These are phyloP conservation scores for Dactylellina sp. DNA, from an alignment of 2,329 filamentous ascomycete species.

Conservation along the genomic window DNA sequence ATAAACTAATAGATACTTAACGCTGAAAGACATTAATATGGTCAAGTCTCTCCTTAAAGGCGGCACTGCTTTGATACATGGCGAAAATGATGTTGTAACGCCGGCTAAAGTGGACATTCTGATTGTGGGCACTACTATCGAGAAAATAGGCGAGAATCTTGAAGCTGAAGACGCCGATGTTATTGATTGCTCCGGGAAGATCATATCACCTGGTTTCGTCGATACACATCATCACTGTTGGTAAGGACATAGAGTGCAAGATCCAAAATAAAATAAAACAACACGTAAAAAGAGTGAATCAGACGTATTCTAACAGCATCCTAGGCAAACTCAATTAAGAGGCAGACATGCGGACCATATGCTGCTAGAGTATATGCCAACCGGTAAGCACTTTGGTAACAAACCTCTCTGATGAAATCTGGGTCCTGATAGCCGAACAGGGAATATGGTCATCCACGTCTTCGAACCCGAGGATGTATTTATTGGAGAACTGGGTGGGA, in stretches of 20 bases:
- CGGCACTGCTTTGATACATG: slow-evolving; percentile 38
- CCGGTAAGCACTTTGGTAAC: slow-evolving; percentile 63
- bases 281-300: no score
- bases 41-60: slow-evolving; percentile 15
- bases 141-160: slow-evolving; percentile 32
- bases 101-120: slow-evolving; percentile 22
- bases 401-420: no score
- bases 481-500: slow-evolving; percentile 65
- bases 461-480: slow-evolving; percentile 66
- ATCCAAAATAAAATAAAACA: no score
- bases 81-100: slow-evolving; percentile 29
- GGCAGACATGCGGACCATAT: slow-evolving; percentile 64
- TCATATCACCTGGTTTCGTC: slow-evolving; percentile 65
- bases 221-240: slow-evolving; percentile 67
- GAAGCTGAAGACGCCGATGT: slow-evolving; percentile 58
- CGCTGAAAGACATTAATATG: not conserved
- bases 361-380: slow-evolving; percentile 65
- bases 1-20: no score
- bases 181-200: slow-evolving; percentile 64
- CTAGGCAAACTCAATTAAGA: slow-evolving; percentile 63
- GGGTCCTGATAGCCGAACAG: slow-evolving; percentile 22
- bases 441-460: slow-evolving; percentile 63
- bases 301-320: no score
- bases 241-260: slow-evolving; percentile 59
- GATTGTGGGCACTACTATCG: slow-evolving; percentile 19